phyloP scores from a whole-genome alignment of 1,139 yeast genomes.

The Taphrina populina region DNA sequence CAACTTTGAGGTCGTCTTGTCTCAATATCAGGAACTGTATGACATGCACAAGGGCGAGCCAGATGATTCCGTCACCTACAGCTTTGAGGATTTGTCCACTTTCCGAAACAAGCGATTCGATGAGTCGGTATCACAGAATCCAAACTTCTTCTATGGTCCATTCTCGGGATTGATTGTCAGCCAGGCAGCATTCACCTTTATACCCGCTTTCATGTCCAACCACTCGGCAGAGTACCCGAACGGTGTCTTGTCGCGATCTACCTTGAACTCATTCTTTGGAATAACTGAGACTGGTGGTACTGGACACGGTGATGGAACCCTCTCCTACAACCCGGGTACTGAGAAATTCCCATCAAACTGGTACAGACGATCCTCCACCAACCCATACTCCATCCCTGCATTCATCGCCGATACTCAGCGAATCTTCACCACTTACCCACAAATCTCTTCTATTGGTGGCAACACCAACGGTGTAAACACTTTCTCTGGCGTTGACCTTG shows the following conservation, averaged over 20 bases:
- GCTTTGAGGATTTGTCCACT: conserved; percentile 15
- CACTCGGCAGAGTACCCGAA: conserved; percentile 34
- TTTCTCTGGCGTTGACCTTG: conserved; percentile 21
- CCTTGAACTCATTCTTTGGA: conserved; percentile 26
- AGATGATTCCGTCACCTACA: conserved; percentile 6
- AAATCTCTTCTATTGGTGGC: conserved; percentile 14
- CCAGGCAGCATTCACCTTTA: conserved; percentile 31
- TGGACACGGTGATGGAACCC: conserved; percentile 8
- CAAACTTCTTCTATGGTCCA: conserved; percentile 26
- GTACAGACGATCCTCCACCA: conserved; percentile 22
- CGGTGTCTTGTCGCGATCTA: conserved; percentile 27
- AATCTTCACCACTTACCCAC: conserved; percentile 7
- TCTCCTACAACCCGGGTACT: conserved; percentile 20
- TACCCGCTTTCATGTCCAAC: conserved; percentile 34
- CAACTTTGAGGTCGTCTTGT: conserved; percentile 18
- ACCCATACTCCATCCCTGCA: conserved; percentile 11
- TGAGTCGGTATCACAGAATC: conserved; percentile 20
- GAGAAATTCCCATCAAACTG: conserved; percentile 30
- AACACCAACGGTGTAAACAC: conserved; percentile 16
- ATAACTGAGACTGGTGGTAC: conserved; percentile 13
- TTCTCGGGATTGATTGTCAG: conserved; percentile 23
- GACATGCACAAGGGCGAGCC: conserved; percentile 17
- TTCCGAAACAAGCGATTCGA: conserved; percentile 24
- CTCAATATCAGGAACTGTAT: conserved; percentile 24
- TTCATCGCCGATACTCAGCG: conserved; percentile 16